Evolutionary conservation across 2,329 filamentous ascomycete species (phyloP).

Genomic region (Exophiala viscosa): DNA sequence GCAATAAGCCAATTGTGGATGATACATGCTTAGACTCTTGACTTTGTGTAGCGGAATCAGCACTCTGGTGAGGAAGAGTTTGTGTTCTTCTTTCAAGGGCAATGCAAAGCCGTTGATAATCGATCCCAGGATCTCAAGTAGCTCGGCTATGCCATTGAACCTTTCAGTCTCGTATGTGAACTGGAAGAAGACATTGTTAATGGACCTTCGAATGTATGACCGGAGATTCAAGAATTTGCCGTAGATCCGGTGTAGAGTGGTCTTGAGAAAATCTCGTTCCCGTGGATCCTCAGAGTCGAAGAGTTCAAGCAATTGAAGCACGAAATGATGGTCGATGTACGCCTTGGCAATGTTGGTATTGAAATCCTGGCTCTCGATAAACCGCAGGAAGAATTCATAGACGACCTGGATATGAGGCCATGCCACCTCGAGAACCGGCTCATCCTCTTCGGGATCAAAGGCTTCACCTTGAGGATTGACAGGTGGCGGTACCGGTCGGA

Average conservation of each 20-base stretch:
- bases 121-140: constrained; percentile 93
- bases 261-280: constrained; percentile 96
- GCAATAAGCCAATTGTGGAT: constrained; percentile 95
- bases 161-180: constrained; percentile 98
- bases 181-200: constrained; percentile 99
- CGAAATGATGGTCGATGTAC: constrained; percentile 97
- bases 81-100: constrained; percentile 96
- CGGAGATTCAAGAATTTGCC: constrained; percentile 97
- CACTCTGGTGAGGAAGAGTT: constrained; percentile 91
- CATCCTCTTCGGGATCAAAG: constrained; percentile 97
- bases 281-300: constrained; percentile 98
- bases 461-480: constrained; percentile 98
- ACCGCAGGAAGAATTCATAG: constrained; percentile 97
- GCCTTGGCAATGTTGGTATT: constrained; percentile 99
- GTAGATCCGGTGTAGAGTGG: constrained; percentile 94
- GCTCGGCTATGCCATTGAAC: constrained; percentile 96
- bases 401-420: constrained; percentile 99
- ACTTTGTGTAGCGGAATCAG: constrained; percentile 94
- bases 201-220: constrained; percentile 94
- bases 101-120: constrained; percentile 99
- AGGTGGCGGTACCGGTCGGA: constrained; percentile 92
- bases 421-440: constrained; percentile 94
- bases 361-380: constrained; percentile 99
- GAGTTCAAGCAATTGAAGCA: constrained; percentile 88
- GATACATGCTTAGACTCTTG: constrained; percentile 99